A percentile compares a stretch with the other conserved stretches of the same genome.
phyloP scores from a whole-genome alignment of 805 yeast species.

The Tetrapisispora taiwanensis region DNA sequence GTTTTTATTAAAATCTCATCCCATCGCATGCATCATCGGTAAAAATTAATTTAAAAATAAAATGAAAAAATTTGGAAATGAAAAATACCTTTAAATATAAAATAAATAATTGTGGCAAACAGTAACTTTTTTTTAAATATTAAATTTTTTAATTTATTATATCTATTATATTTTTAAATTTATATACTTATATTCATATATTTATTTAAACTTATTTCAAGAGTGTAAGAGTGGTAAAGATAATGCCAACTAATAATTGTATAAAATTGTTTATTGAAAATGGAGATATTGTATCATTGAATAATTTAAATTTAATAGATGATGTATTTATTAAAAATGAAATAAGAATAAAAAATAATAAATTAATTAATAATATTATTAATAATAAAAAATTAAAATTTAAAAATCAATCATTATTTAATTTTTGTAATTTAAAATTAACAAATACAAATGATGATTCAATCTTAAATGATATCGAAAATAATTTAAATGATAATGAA shows the following conservation, averaged over 20 bases:
- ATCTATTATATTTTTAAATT: no score
- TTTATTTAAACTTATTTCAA: no score
- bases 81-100: no score
- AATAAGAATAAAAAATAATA: not conserved
- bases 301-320: not conserved
- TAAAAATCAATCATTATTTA: not conserved
- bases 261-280: not conserved
- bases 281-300: not conserved
- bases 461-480: not conserved
- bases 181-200: no score
- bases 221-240: not conserved
- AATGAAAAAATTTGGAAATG: no score
- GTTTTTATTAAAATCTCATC: no score
- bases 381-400: not conserved
- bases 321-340: not conserved
- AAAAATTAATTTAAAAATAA: no score
- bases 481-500: not conserved
- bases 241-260: not conserved
- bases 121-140: no score
- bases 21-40: no score
- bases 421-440: not conserved
- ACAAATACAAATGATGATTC: not conserved
- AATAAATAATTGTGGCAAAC: no score
- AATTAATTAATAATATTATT: not conserved
- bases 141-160: no score